Base-by-base conservation (phyloP, 805 yeast genomes). In the Phaffomyces opuntiae region DNA sequence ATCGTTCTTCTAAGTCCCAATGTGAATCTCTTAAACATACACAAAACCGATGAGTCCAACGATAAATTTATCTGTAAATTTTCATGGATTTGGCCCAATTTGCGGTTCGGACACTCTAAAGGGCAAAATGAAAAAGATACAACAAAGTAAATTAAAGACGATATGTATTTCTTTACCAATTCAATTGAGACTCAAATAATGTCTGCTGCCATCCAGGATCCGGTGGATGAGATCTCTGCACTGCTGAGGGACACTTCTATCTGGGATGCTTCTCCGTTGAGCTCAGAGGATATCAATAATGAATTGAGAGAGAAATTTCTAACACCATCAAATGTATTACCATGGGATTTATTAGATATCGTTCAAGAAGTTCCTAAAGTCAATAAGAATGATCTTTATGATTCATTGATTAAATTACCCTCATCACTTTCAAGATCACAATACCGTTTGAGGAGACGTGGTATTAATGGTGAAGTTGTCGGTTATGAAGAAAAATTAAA, bases 291-390 rank as follows among this genome's bases (percentile, higher is more conserved):
- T 11, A 31, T 49, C 12, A 53, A 53, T 7, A 49, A 56, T 4
- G 54, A 51, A 7, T 52, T 69, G 33, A 53, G 53, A 49, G 55
- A 65, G 0, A 74, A 71, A 40, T 80, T 78, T 44, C 66, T 89
- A 33, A 74, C 73, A 14, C 96, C 96, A 0, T 72, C 81, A 0
- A 70, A 73, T 38, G 68, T 70, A 39, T 67, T 91, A 19, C 71
- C 84, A 0, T 80, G 90, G 83, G 82, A 78, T 40, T 68, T 91
- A 52, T 68, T 90, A 8, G 86, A 85, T 56, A 61, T 77, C 19
- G 74, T 87, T 8, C 95, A 87, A 59, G 72, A 70, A 17, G 60
- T 68, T 3, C 87, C 85, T 1, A 58, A 64, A 5, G 61, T 58
- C 24, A 47, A 61, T 33, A 45, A 48, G 46, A 50, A 42, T 48